Conservation (phyloP, 805 yeast genomes). For the Metschnikowia corniflorae region DNA sequence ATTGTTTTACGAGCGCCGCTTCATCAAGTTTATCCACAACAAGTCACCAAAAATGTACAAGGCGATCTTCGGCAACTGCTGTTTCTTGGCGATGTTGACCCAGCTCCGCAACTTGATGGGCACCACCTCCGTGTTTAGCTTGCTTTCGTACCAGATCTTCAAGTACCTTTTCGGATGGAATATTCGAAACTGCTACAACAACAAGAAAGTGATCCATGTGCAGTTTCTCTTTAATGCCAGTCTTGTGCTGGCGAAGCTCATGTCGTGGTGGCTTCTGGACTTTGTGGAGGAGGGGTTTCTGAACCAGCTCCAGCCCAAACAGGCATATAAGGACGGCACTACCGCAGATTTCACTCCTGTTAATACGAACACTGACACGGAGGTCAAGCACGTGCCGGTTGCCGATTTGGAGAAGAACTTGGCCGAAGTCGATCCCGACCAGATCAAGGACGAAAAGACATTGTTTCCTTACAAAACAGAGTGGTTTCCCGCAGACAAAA, state of each 20-base stretch:
- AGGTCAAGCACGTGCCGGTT: conserved; percentile 9
- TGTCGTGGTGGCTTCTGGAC: conserved; percentile 85
- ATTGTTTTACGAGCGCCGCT: conserved; percentile 56
- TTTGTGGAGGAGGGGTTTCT: conserved; percentile 38
- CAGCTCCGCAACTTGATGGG: conserved; percentile 44
- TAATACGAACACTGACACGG: conserved; percentile 3
- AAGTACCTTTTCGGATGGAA: conserved; percentile 86
- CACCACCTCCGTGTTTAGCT: conserved; percentile 49
- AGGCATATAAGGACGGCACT: conserved; percentile 28
- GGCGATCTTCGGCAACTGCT: conserved; percentile 66
- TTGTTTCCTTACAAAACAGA: conserved; percentile 49
- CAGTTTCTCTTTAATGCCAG: conserved; percentile 87
- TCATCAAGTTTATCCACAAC: conserved; percentile 59
- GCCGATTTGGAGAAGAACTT: conserved; percentile 22
- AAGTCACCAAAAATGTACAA: conserved; percentile 44
- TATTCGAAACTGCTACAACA: conserved; percentile 64
- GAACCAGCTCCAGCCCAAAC: conserved; percentile 33
- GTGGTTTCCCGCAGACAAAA: conserved; percentile 48
- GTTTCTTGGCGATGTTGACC: conserved; percentile 78
- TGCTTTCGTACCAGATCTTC: conserved; percentile 75
- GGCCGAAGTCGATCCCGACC: conserved; percentile 1
- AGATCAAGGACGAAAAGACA: conserved; percentile 36
- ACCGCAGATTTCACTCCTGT: conserved; percentile 26
- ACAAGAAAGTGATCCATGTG: conserved; percentile 58
- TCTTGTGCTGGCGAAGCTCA: conserved; percentile 70